Evolutionary conservation across 768 basidiomycete genomes (phyloP), one percentile per base, ranked within the genome.

Genomic region (Boletus edulis): DNA sequence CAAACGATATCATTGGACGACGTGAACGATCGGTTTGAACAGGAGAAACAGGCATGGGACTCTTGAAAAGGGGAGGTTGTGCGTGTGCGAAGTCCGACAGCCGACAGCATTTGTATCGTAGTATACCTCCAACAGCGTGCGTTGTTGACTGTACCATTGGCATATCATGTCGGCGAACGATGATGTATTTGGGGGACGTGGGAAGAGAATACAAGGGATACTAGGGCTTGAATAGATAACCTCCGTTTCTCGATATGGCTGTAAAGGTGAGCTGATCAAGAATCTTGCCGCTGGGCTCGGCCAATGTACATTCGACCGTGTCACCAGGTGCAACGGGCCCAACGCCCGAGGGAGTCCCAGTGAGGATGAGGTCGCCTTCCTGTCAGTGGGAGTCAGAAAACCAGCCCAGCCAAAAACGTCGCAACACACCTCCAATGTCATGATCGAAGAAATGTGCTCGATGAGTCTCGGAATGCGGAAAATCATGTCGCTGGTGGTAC

Each of bases 281-380:
- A 46, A 81, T 73, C 52, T 83, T 76, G 27, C 83, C 81, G 0
- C 68, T 66, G 5, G 72, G 65, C 57, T 86, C 84, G 5, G 80
- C 74, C 45, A 98, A 71, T 4, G 78, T 73, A 54, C 93, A 97
- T 57, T 85, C 82, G 56, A 98, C 79, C 29, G 76, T 79, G 73
- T 98, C 94, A 0, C 91, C 92, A 3, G 86, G 80, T 0, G 67
- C 56, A 52, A 98, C 67, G 1, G 86, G 84, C 18, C 94, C 93
- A 4, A 98, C 94, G 17, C 96, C 96, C 0, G 87, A 81, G 1
- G 96, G 96, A 2, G 96, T 98, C 6, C 94, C 92, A 0, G 94
- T 96, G 34, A 97, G 76, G 55, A 97, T 75, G n/a, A 96, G 74
- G 61, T 97, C 94, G 13, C 92, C 92, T 71, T 94, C 92, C 91